Evolutionary conservation across 352 stramenopile genomes (phyloP).

Genomic region (Phytophthora palmivora): DNA sequence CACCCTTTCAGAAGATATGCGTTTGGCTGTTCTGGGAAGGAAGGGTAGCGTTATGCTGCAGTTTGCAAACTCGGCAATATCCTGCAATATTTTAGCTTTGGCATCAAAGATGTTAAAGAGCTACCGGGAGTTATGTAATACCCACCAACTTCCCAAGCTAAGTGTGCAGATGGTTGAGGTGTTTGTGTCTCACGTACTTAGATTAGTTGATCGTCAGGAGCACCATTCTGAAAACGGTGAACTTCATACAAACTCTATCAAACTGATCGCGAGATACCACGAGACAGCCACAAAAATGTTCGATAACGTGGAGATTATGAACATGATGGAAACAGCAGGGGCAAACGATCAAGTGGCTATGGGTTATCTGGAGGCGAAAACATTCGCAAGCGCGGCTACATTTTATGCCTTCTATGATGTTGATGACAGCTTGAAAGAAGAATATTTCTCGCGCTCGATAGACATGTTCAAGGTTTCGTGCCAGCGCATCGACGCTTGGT

Average conservation of each 20-base stretch:
- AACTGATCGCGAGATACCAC: constrained; percentile 70
- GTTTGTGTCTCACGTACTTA: constrained; percentile 84
- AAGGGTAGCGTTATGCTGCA: constrained; percentile 62
- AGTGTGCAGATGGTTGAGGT: constrained; percentile 83
- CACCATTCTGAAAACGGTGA: constrained; percentile 37
- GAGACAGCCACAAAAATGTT: constrained; percentile 83
- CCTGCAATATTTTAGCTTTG: constrained; percentile 73
- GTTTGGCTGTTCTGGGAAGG: constrained; percentile 39
- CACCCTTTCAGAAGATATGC: constrained; percentile 38
- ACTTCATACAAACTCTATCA: constrained; percentile 42
- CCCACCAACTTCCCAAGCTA: constrained; percentile 70
- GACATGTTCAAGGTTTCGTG: constrained; percentile 67
- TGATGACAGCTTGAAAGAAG: constrained; percentile 48
- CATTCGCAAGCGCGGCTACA: constrained; percentile 63
- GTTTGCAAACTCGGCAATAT: constrained; percentile 72
- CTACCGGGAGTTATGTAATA: constrained; percentile 79
- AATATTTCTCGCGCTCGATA: constrained; percentile 64
- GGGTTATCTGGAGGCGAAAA: constrained; percentile 67
- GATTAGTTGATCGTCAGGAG: constrained; percentile 67
- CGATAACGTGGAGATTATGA: constrained; percentile 80
- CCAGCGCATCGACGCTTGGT: constrained; percentile 24
- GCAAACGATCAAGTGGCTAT: constrained; percentile 59
- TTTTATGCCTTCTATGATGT: constrained; percentile 67
- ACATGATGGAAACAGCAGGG: constrained; percentile 61
- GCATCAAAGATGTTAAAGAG: constrained; percentile 80